Evolutionary conservation across 176 grass and related monocot species (phyloP), one percentile per base, ranked within the genome.

Genomic region (Aegilops longissima): DNA sequence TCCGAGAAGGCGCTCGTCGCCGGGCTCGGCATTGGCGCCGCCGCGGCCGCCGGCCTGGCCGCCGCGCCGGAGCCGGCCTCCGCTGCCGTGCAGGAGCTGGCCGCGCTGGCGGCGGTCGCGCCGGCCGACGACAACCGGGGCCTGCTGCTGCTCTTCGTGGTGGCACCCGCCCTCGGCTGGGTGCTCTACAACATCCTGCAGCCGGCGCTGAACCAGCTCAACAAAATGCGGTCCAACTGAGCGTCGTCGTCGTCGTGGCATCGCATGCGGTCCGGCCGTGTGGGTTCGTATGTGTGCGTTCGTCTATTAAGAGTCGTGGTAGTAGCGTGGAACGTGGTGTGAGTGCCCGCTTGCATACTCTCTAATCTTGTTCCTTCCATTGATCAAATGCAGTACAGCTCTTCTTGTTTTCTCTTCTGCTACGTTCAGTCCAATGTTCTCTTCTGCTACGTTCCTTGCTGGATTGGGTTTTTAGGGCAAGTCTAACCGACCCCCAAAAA

Each of bases 181-280:
- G 94, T 96, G 30, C 81, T 96, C 5, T 96, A 90, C 91, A 96
- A 96, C 94, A 96, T 96, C 77, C 86, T 93, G 42, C 89, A 93
- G 89, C 94, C 94, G 40, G 91, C 94, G 85, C 80, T 96, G 12
- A 96, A 96, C 87, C 94, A 96, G 84, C 59, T 96, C 1, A 92
- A 90, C 80, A 73, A 83, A 58, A 95, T 95, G 93, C 86, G 74
- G 6, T 90, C 86, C 67, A 84, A 83, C 62, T 95, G 63, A 94
- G 39, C 36, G 36, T 5, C 70, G 38, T 45, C 40, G 14, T 21
- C 18, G 23, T 51, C 44, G 17, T 76, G 73, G 52, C 52, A 2
- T 13, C 59, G 33, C 10, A 5, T 8, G 54, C 51, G 51, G 16
- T 18, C 5, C 51, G 16, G 52, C 14, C 16, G 17, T 20, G 47